Evolutionary conservation across 805 yeast species (phyloP), one percentile per base, ranked within the genome.

Genomic region (Candida boleticola): DNA sequence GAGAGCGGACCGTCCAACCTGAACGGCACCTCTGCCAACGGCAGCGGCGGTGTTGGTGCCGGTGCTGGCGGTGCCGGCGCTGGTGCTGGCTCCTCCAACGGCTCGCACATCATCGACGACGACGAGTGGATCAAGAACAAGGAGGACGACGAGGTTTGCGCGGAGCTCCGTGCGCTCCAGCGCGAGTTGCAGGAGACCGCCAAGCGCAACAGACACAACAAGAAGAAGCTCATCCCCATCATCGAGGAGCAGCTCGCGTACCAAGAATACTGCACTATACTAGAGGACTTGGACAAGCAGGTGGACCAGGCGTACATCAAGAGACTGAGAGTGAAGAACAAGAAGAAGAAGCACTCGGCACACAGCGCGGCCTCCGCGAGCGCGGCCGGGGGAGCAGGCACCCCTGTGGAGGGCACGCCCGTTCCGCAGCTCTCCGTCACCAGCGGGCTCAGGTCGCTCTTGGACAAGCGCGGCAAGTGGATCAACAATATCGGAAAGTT

Each of bases 211-310:
- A 75, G 81, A 43, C 78, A 75, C 46, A 71, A 92, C 41, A 87
- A 87, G 61, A 73, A 77, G 44, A 66, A 71, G 31, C 57, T 93
- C 29, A 65, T 82, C 20, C 95, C 96, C 0, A 53, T 83, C 0
- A 75, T 93, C 13, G 92, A 89, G 51, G 93, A 86, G 49, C 95
- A 87, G 52, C 73, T 93, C 53, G 96, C 97, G 21, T 93, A 90
- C 81, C 97, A 92, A 60, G 99, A 93, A 61, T 93, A 88, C 61
- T 73, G 83, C 44, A 85, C 92, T 10, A 90, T 93, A 40, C 64
- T 89, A 45, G 98, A 93, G 43, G 98, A 93, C 58, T 71, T 93
- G 51, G 97, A 93, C 61, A 93, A 92, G 60, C 99, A 93, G 64
- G 90, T 93, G 29, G 99, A 93, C 59, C 97, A 88, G 61, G 90